Evolutionary conservation across 164 flowering plant species (phyloP).

Genomic region (Aristolochia fimbriata): DNA sequence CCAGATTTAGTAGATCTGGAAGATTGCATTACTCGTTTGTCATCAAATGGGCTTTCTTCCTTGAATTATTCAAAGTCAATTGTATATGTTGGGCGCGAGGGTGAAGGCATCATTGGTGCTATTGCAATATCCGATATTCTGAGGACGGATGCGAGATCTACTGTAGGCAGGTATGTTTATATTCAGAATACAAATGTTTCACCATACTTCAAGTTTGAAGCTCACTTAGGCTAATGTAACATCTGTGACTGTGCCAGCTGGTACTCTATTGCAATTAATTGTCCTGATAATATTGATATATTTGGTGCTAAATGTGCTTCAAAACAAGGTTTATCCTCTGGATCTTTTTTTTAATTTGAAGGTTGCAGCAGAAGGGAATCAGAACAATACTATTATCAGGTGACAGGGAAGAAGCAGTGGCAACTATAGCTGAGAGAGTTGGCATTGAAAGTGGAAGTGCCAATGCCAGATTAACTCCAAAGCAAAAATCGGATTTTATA

Average conservation of each 20-base stretch:
- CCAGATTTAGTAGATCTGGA: conserved; percentile 42
- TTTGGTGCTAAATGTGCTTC: neutral
- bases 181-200: neutral
- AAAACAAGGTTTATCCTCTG: neutral
- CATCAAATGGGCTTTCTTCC: conserved; percentile 23
- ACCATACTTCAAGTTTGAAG: neutral
- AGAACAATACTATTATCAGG: conserved; percentile 74
- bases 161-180: conserved; percentile 49
- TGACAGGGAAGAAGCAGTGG: conserved; percentile 99
- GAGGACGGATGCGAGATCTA: conserved; percentile 68
- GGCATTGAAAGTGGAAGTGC: conserved; percentile 50
- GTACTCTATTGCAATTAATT: no score
- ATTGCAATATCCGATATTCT: conserved; percentile 69
- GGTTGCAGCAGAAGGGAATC: conserved; percentile 76
- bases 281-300: no score
- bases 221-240: no score
- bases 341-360: conserved; percentile 10
- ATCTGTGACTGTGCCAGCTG: no score
- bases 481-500: conserved; percentile 55
- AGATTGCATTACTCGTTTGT: conserved; percentile 27
- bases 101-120: conserved; percentile 89
- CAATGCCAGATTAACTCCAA: conserved; percentile 65
- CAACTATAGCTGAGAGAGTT: conserved; percentile 63
- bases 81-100: conserved; percentile 91
- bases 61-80: conserved; percentile 54